Evolutionary conservation across 441 rosid genomes (phyloP).

Genomic region (Oxalis stricta): DNA sequence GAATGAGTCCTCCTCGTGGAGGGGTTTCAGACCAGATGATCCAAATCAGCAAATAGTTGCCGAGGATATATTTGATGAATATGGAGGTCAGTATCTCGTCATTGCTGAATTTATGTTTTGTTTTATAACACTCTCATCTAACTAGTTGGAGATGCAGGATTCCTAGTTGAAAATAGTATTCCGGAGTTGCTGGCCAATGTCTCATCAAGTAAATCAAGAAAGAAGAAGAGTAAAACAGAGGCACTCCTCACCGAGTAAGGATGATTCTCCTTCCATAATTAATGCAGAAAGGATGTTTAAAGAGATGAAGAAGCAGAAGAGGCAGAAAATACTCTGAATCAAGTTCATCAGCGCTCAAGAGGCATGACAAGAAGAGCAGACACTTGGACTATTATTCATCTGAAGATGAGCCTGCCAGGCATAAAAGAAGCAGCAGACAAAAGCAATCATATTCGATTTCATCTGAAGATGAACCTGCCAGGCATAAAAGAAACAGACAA

Average conservation of each 20-base stretch:
- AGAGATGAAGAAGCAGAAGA: constrained; percentile 24
- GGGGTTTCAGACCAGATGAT: constrained; percentile 84
- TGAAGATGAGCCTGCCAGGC: constrained; percentile 15
- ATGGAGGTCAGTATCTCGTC: constrained; percentile 47
- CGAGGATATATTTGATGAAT: constrained; percentile 89
- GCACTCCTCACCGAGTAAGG: constrained; percentile 25
- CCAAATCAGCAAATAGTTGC: constrained; percentile 97
- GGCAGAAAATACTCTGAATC: constrained; percentile 27
- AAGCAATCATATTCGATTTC: constrained; percentile 19
- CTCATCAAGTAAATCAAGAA: constrained; percentile 28
- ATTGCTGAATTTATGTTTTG: background rate
- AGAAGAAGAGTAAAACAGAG: constrained; percentile 36
- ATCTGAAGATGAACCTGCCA: constrained; percentile 15
- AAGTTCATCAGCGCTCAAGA: constrained; percentile 20
- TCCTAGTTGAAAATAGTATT: constrained; percentile 46
- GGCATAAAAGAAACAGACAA: constrained; percentile 14
- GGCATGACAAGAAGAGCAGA: constrained; percentile 17
- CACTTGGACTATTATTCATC: constrained; percentile 20
- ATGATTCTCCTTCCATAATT: constrained; percentile 23
- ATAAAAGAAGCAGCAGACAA: constrained; percentile 14
- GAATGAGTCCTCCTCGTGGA: constrained; percentile 94
- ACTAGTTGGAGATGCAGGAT: constrained; percentile 34
- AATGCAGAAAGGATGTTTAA: constrained; percentile 24
- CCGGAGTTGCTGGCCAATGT: constrained; percentile 48
- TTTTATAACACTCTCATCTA: background rate